Evolutionary conservation across 139 green algal species (phyloP).

Genomic region (Tetratostichococcus sp.): DNA sequence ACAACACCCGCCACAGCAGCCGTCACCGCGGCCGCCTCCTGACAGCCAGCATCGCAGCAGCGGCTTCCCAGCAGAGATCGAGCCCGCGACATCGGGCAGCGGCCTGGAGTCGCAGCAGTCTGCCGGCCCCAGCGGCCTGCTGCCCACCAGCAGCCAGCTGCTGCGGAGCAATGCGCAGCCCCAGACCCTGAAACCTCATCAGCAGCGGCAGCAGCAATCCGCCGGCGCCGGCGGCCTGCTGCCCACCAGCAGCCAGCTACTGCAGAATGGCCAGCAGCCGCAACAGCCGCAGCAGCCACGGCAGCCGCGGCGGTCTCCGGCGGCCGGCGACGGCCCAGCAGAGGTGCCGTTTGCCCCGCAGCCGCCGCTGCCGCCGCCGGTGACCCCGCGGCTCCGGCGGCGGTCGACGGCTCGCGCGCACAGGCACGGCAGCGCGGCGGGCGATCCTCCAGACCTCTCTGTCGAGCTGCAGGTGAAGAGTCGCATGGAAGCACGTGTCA

Average conservation of each 20-base stretch:
- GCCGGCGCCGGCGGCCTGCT: too few relatives aligned
- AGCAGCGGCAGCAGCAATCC: neutral
- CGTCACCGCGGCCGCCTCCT: too few relatives aligned
- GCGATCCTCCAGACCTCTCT: neutral
- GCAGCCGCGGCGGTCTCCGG: too few relatives aligned
- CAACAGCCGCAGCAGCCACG: conserved; percentile 5
- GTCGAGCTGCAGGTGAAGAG: conserved; percentile 1
- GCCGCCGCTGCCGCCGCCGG: neutral
- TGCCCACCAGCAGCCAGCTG: neutral
- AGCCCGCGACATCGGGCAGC: neutral
- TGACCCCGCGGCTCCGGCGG: neutral
- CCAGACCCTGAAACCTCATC: conserved; percentile 2
- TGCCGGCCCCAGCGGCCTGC: too few relatives aligned
- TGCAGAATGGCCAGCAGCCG: too few relatives aligned
- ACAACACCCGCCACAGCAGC: too few relatives aligned
- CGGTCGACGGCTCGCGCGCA: neutral
- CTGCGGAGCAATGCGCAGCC: too few relatives aligned
- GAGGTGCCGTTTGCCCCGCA: neutral
- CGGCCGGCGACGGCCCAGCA: too few relatives aligned
- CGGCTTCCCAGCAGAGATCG: neutral
- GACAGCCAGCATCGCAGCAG: neutral
- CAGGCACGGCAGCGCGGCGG: conserved; percentile 1
- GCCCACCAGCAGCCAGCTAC: neutral
- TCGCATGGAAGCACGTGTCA: too few relatives aligned
- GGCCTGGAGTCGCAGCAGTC: neutral